A percentile compares a stretch with the other conserved stretches of the same genome.
Evolutionary conservation across 2,329 filamentous ascomycete species (phyloP).

Genomic region (Thielaviopsis euricoi): DNA sequence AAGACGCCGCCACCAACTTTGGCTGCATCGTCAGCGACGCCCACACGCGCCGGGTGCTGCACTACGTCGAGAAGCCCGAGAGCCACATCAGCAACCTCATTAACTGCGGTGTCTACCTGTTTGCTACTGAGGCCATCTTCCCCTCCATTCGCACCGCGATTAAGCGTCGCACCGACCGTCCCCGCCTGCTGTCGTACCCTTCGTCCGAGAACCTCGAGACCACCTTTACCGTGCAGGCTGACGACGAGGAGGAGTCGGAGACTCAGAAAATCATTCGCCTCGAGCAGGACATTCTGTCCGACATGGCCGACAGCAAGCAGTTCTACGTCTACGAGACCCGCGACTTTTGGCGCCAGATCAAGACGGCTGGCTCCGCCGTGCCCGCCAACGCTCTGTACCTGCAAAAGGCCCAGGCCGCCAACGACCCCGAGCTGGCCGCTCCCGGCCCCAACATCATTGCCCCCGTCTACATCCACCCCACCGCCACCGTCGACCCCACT

Average conservation of each 20-base stretch:
- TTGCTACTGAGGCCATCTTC: conserved; percentile 90
- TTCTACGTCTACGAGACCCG: conserved; percentile 98
- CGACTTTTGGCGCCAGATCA: conserved; percentile 99
- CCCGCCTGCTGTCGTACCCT: conserved; percentile 84
- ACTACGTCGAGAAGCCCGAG: conserved; percentile 99
- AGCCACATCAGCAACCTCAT: conserved; percentile 95
- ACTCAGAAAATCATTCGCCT: conserved; percentile 81
- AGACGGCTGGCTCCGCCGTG: conserved; percentile 92
- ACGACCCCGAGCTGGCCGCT: conserved; percentile 51
- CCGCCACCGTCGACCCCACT: conserved; percentile 76
- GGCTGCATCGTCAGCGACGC: conserved; percentile 93
- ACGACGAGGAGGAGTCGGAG: conserved; percentile 60
- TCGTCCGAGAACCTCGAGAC: conserved; percentile 83
- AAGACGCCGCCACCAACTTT: conserved; percentile 88
- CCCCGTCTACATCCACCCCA: conserved; percentile 89
- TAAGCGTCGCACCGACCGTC: conserved; percentile 84
- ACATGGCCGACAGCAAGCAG: conserved; percentile 90
- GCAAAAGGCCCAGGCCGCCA: conserved; percentile 67
- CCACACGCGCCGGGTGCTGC: conserved; percentile 85
- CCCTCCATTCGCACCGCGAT: conserved; percentile 87
- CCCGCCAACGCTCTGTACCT: conserved; percentile 94
- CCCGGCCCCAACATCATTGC: conserved; percentile 78
- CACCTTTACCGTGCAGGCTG: conserved; percentile 38
- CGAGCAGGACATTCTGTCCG: conserved; percentile 91
- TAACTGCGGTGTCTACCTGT: conserved; percentile 98